Evolutionary conservation across 192 early-diverging fungal species (phyloP).

Genomic region (Rhizophagus sp.): DNA sequence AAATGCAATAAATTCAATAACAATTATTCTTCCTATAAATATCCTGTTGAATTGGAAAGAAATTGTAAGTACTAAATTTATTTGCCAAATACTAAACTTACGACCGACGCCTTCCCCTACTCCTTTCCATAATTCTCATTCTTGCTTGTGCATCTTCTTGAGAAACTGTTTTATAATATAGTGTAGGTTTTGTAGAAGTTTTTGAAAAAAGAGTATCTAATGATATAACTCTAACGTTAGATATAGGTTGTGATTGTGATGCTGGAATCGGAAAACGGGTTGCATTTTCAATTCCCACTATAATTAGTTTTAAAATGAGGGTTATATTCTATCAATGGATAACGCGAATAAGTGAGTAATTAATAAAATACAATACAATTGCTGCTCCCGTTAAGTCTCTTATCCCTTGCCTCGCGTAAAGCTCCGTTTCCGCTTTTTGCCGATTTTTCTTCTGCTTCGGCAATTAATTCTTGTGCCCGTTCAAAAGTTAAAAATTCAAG

Average conservation of each 20-base stretch:
- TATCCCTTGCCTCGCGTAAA: background rate
- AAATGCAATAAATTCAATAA: background rate
- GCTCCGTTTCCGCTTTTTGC: background rate
- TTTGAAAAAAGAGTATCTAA: constrained; percentile 13
- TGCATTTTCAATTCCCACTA: too few relatives aligned
- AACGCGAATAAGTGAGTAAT: background rate
- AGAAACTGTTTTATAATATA: constrained; percentile 23
- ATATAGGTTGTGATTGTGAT: constrained; percentile 1
- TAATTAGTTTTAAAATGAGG: background rate
- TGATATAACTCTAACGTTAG: constrained; percentile 3
- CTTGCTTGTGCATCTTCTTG: constrained; percentile 17
- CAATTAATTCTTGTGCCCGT: constrained; percentile 17
- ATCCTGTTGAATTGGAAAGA: background rate
- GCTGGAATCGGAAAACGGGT: background rate
- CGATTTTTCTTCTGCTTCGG: constrained; percentile 16
- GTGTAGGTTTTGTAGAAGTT: constrained; percentile 7
- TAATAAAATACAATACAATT: background rate
- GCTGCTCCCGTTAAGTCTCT: background rate
- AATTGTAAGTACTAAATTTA: constrained; percentile 1
- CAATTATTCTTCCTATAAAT: background rate
- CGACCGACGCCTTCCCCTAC: constrained; percentile 7
- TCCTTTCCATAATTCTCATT: constrained; percentile 19
- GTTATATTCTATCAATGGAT: background rate
- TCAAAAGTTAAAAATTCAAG: constrained; percentile 24
- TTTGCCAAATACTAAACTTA: constrained; percentile 5